These are phyloP conservation scores for Podila clonocystis DNA, from an alignment of 192 early-diverging fungal genomes.

Conservation along the genomic window DNA sequence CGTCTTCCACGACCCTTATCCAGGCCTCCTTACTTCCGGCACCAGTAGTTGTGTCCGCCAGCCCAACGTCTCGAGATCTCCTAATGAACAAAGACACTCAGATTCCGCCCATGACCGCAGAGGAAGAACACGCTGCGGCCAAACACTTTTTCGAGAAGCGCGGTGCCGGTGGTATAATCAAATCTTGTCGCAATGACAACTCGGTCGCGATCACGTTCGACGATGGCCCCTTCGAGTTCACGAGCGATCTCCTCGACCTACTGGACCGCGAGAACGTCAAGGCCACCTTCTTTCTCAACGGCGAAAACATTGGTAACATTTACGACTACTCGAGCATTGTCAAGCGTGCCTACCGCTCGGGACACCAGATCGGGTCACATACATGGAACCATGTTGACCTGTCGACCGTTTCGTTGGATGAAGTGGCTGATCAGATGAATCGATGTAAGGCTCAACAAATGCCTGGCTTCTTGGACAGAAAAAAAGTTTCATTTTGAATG, in stretches of 20 bases:
- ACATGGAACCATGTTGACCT: constrained; percentile 59
- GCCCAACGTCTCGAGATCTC: not conserved
- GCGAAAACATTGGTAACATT: constrained; percentile 21
- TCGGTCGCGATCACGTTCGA: constrained; percentile 38
- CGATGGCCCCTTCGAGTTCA: constrained; percentile 26
- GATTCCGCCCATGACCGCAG: not conserved
- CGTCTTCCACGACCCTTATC: too few species aligned
- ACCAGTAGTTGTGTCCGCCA: too few species aligned
- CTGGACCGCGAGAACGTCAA: constrained; percentile 18
- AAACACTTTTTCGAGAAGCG: constrained; percentile 15
- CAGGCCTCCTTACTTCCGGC: too few species aligned
- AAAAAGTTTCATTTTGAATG: too few species aligned
- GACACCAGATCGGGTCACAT: constrained; percentile 69
- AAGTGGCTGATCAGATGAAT: constrained; percentile 13
- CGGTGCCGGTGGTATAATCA: not conserved
- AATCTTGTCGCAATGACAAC: not conserved
- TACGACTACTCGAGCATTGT: constrained; percentile 18
- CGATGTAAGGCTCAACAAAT: constrained; percentile 5
- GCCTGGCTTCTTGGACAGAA: too few species aligned
- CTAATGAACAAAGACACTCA: not conserved
- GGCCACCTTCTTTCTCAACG: constrained; percentile 51
- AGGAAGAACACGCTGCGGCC: not conserved
- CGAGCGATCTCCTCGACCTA: constrained; percentile 26
- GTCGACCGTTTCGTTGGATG: constrained; percentile 28
- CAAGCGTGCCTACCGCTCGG: constrained; percentile 49